Evolutionary conservation across 352 stramenopile genomes (phyloP).

Genomic region (Phytophthora macrochlamydospora): DNA sequence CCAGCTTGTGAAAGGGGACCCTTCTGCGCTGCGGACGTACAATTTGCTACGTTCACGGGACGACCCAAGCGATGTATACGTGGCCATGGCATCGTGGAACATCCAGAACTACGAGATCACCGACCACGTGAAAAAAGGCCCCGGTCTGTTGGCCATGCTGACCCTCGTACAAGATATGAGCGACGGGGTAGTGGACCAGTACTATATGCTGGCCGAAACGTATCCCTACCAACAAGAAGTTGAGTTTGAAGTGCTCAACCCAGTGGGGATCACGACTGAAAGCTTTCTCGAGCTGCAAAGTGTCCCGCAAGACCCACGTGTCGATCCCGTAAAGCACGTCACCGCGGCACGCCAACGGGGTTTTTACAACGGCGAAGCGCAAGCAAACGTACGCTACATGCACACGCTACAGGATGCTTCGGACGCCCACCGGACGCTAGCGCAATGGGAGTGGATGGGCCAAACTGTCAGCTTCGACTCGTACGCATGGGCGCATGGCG

Average conservation of each 20-base stretch:
- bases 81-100: slow-evolving; percentile 7
- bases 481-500: slow-evolving; percentile 42
- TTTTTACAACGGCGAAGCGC: slow-evolving; percentile 21
- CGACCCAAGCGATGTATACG: slow-evolving; percentile 7
- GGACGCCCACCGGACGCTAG: slow-evolving; percentile 11
- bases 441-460: slow-evolving; percentile 15
- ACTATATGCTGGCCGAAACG: slow-evolving; percentile 6
- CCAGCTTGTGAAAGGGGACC: background rate
- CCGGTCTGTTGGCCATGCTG: slow-evolving; percentile 8
- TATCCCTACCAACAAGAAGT: slow-evolving; percentile 13
- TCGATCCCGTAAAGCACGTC: slow-evolving; percentile 3
- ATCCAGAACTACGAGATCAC: slow-evolving; percentile 17
- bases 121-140: slow-evolving; percentile 1
- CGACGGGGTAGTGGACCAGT: slow-evolving; percentile 12
- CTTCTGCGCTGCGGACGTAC: slow-evolving; percentile 1
- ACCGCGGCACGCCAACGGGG: slow-evolving; percentile 21
- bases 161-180: slow-evolving; percentile 19
- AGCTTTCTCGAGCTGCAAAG: background rate
- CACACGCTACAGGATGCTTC: slow-evolving; percentile 5
- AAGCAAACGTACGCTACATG: slow-evolving; percentile 32
- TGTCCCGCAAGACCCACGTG: background rate
- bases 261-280: slow-evolving; percentile 3
- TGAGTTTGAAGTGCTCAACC: slow-evolving; percentile 2
- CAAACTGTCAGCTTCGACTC: slow-evolving; percentile 23
- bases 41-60: slow-evolving; percentile 13